A percentile compares a stretch with the other conserved stretches of the same genome.
phyloP scores from a whole-genome alignment of 257 asterid genomes.

The Ocimum tenuiflorum region DNA sequence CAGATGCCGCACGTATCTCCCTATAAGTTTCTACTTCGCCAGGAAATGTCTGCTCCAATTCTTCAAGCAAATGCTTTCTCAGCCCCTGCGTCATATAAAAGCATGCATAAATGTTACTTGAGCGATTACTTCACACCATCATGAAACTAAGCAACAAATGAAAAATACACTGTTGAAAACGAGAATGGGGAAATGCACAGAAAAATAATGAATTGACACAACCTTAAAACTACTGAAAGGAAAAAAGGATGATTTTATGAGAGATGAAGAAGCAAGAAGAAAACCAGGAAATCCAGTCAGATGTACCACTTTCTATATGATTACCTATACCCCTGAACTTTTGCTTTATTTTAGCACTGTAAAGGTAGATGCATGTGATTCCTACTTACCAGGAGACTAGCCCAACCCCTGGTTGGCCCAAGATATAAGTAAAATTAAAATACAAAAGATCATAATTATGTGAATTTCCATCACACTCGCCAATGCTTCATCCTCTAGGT shows the following conservation, averaged over 20 bases:
- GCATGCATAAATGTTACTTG: neutral
- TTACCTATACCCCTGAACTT: too few species aligned
- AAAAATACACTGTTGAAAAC: neutral
- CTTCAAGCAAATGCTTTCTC: conserved; percentile 62
- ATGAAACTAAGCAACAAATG: too few species aligned
- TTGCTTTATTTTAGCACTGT: neutral
- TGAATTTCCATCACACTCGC: too few species aligned
- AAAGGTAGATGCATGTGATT: too few species aligned
- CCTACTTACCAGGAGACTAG: neutral
- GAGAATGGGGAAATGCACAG: neutral
- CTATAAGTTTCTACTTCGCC: conserved; percentile 78
- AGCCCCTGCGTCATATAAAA: conserved; percentile 29
- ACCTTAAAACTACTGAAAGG: neutral
- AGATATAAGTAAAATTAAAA: too few species aligned
- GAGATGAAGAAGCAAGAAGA: neutral
- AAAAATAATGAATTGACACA: neutral
- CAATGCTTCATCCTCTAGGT: too few species aligned
- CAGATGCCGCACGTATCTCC: conserved; percentile 74
- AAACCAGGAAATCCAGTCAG: neutral
- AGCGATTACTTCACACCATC: neutral
- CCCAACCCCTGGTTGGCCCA: neutral
- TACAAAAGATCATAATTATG: neutral
- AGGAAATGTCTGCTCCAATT: conserved; percentile 77
- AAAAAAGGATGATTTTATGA: neutral
- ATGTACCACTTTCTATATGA: neutral